These are phyloP conservation scores for Trapa incisa DNA, from an alignment of 345 rosid species.

Conservation along the genomic window DNA sequence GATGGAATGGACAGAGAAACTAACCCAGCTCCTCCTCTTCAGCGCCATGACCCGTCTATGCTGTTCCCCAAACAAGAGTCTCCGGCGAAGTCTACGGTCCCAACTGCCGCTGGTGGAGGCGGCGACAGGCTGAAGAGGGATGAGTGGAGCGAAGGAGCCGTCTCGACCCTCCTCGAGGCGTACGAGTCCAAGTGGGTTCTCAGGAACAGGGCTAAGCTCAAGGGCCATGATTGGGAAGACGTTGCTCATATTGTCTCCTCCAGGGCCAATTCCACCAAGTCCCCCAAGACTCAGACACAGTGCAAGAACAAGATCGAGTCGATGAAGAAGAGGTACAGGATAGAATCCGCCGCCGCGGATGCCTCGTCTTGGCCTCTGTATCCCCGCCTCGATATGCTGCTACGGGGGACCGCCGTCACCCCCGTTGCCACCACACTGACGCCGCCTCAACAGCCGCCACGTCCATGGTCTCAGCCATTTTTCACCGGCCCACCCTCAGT, in stretches of 20 bases:
- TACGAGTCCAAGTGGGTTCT: slow-evolving; percentile 85
- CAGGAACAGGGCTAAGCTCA: slow-evolving; percentile 83
- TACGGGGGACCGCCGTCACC: slow-evolving; percentile 42
- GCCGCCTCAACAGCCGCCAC: slow-evolving; percentile 15
- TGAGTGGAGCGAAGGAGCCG: slow-evolving; percentile 99
- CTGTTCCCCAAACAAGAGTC: slow-evolving; percentile 28
- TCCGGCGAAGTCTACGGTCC: slow-evolving; percentile 17
- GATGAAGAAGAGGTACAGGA: slow-evolving; percentile 90
- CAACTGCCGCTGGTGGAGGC: slow-evolving; percentile 13
- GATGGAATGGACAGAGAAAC: slow-evolving; percentile 68
- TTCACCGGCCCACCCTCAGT: slow-evolving; percentile 22
- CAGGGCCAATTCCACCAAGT: slow-evolving; percentile 45
- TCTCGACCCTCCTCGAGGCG: slow-evolving; percentile 75
- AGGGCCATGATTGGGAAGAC: slow-evolving; percentile 96
- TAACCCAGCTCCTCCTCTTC: slow-evolving; percentile 11
- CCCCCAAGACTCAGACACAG: slow-evolving; percentile 88
- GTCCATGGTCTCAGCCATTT: slow-evolving; percentile 10
- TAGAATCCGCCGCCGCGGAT: slow-evolving; percentile 68
- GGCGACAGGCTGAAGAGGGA: slow-evolving; percentile 73
- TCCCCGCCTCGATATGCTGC: slow-evolving; percentile 63
- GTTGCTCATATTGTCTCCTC: slow-evolving; percentile 68
- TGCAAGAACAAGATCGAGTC: slow-evolving; percentile 99
- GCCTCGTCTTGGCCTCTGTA: slow-evolving; percentile 87
- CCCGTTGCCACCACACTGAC: slow-evolving; percentile 8
- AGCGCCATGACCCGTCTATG: slow-evolving; percentile 21